These are phyloP conservation scores for Eudorina sp. DNA, from an alignment of 139 green algal species.

Conservation along the genomic window DNA sequence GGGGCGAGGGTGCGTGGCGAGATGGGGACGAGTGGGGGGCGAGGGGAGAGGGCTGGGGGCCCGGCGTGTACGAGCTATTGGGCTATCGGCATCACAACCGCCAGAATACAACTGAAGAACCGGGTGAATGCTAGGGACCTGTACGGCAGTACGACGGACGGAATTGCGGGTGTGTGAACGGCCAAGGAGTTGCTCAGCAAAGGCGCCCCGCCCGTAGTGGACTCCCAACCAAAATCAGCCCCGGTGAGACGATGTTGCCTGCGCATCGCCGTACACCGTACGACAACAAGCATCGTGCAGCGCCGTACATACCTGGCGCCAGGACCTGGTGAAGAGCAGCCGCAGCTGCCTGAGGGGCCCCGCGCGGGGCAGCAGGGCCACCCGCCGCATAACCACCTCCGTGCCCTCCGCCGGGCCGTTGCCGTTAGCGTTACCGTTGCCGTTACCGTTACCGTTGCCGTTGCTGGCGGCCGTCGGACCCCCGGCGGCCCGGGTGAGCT, in stretches of 20 bases:
- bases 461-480: neutral
- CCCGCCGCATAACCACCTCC: neutral
- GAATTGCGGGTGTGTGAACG: too few species aligned
- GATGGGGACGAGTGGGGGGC: neutral
- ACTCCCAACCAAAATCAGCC: too few species aligned
- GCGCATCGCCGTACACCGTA: too few species aligned
- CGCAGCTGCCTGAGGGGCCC: slow-evolving; percentile 46
- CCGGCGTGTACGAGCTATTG: too few species aligned
- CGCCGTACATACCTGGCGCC: slow-evolving; percentile 52
- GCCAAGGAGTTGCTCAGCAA: too few species aligned
- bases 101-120: too few species aligned
- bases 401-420: neutral
- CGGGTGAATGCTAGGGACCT: too few species aligned
- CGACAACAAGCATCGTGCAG: too few species aligned
- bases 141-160: too few species aligned
- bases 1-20: neutral
- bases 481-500: neutral
- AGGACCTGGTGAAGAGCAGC: slow-evolving; percentile 65
- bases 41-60: neutral
- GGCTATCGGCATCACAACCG: too few species aligned
- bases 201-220: too few species aligned
- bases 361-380: neutral
- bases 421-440: neutral
- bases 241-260: too few species aligned
- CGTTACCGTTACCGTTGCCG: neutral